phyloP scores from a whole-genome alignment of 495 filamentous ascomycete species.

The Xylaria venustula region DNA sequence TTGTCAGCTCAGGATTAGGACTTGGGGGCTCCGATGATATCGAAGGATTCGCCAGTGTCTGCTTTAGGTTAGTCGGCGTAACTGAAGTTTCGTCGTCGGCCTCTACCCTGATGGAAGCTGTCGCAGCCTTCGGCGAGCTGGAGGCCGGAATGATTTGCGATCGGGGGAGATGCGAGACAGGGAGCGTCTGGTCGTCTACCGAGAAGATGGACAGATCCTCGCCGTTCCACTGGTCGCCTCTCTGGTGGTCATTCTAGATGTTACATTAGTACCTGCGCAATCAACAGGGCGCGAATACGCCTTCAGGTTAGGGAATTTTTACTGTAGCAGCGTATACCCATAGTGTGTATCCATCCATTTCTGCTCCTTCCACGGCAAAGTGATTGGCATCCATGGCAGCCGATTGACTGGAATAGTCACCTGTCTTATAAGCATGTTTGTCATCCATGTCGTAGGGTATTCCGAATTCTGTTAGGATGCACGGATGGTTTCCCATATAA shows the following conservation, averaged over 20 bases:
- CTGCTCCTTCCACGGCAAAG: conserved; percentile 81
- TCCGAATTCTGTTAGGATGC: conserved; percentile 91
- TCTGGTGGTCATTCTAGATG: conserved; percentile 74
- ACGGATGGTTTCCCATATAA: conserved; percentile 86
- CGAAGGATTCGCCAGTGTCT: conserved; percentile 66
- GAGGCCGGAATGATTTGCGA: conserved; percentile 36
- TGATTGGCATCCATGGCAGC: conserved; percentile 97
- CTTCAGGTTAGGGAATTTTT: conserved; percentile 21
- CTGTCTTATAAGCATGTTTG: conserved; percentile 92
- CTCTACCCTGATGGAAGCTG: conserved; percentile 33
- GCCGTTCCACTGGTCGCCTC: conserved; percentile 96
- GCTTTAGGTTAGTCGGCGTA: conserved; percentile 69
- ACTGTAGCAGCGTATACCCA: conserved; percentile 83
- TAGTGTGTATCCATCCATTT: conserved; percentile 77
- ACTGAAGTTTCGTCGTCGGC: conserved; percentile 56
- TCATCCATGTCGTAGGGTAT: conserved; percentile 99
- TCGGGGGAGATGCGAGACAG: conserved; percentile 46
- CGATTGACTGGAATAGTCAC: conserved; percentile 89
- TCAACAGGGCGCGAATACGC: not conserved
- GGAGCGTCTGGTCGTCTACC: conserved; percentile 71
- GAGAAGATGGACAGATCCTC: conserved; percentile 94
- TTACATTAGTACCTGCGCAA: conserved; percentile 5
- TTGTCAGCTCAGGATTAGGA: conserved; percentile 50
- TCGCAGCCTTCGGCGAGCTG: conserved; percentile 28
- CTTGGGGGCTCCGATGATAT: conserved; percentile 61